Evolutionary conservation across 139 green algal species (phyloP), one percentile per base, ranked within the genome.

Genomic region (Coccomyxa sp.): DNA sequence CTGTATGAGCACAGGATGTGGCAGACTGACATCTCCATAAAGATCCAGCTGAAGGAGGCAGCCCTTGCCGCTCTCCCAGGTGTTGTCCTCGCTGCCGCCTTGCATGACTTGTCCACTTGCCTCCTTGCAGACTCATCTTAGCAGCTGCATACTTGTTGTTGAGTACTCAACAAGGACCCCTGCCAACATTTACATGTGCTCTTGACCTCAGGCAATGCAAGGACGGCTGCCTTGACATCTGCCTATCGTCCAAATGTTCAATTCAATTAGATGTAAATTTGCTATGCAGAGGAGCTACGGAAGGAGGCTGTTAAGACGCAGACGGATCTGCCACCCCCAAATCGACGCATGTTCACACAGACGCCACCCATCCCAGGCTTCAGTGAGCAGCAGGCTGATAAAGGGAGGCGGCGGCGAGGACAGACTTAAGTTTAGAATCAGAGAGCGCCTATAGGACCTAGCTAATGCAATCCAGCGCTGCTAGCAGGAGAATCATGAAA

Each of bases 1-100:
- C 88, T 91, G 85, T n/a, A 29, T 64, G 36, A 84, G 78, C 82
- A 91, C 50, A 75, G 85, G 9, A 82, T 76, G 27, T 89, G 83
- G 82, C 82, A 88, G 76, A 71, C 70, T 24, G 82, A 91, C 75
- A 64, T 91, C 2, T 81, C 41, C 2, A 50, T 50, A 41, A 91
- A 88, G 69, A 55, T 91, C 12, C 70, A 81, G 33, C 79, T 89
- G 9, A 88, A 89, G 39, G 18, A 81, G 31, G 87, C 85, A 7
- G 87, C 87, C 16, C 54, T 89, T 9, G 81, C 72, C 14, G 85
- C 87, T 27, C 73, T 91, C 38, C 87, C 87, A 41, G 31, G 33
- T 22, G 36, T 64, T 4, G 8, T 91, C 64, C 82, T 69, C 18
- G 82, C 79, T 0, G 82, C n/a, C n/a, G n/a, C n/a, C 79, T n/a